Evolutionary conservation across 176 grass and related monocot genomes (phyloP).

Genomic region (Tillandsia fasciculata): DNA sequence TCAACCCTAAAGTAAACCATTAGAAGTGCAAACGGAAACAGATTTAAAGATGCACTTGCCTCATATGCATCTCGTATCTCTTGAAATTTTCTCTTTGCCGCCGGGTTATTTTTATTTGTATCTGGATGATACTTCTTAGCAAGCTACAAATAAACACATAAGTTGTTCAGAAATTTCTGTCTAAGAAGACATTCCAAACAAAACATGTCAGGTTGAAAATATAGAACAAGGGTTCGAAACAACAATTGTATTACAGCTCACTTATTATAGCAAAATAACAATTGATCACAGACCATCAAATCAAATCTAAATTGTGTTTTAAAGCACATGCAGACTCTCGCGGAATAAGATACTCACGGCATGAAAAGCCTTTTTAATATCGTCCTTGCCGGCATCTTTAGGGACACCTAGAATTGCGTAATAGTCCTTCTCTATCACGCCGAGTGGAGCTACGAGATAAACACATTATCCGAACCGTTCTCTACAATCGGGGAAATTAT

Average conservation of each 20-base stretch:
- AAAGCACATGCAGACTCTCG: neutral
- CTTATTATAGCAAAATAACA: neutral
- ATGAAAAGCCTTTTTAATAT: conserved; percentile 94
- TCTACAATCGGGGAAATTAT: neutral
- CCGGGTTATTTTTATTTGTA: conserved; percentile 59
- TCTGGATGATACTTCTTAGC: conserved; percentile 98
- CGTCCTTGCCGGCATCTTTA: conserved; percentile 61
- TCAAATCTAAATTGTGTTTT: neutral
- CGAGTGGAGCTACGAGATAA: conserved; percentile 30
- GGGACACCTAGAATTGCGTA: conserved; percentile 81
- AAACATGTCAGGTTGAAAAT: neutral
- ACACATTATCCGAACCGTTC: neutral
- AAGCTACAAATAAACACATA: conserved; percentile 37
- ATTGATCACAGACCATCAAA: neutral
- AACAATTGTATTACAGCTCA: neutral
- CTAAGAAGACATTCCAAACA: neutral
- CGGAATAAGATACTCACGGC: conserved; percentile 46
- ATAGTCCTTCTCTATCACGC: conserved; percentile 51
- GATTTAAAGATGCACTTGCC: conserved; percentile 41
- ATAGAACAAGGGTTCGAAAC: neutral
- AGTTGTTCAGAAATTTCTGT: neutral
- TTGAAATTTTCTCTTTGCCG: conserved; percentile 78
- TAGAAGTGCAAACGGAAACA: conserved; percentile 10
- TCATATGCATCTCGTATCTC: conserved; percentile 95
- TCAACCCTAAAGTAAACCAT: conserved; percentile 5